Conservation (phyloP, 192 early-diverging fungal species). For the Backusella westeae region DNA sequence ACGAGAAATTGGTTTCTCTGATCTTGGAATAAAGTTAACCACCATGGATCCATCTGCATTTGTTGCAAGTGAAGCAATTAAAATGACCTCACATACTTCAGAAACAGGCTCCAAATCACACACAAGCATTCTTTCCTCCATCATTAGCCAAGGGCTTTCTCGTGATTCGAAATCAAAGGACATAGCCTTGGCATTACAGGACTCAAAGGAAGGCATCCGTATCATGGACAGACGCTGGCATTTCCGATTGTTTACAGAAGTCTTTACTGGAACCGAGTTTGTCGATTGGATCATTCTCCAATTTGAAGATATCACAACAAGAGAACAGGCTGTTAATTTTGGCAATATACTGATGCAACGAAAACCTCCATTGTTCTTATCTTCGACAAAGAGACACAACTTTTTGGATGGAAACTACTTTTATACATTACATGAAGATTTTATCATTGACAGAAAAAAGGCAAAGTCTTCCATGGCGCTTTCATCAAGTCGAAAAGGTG, state of each 20-base stretch:
- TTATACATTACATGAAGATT: constrained; percentile 68
- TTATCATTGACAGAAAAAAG: constrained; percentile 37
- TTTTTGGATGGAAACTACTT: constrained; percentile 92
- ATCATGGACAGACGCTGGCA: constrained; percentile 87
- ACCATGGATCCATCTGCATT: constrained; percentile 43
- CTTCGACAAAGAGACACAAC: constrained; percentile 55
- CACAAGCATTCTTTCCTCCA: constrained; percentile 17
- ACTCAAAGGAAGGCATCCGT: constrained; percentile 61
- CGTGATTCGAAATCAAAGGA: constrained; percentile 41
- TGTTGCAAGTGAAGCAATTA: constrained; percentile 23
- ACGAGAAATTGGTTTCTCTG: constrained; percentile 30
- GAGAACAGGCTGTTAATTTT: constrained; percentile 74
- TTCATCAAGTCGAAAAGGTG: constrained; percentile 16
- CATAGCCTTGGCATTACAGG: constrained; percentile 72
- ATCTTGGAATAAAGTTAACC: constrained; percentile 33
- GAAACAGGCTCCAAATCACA: background rate
- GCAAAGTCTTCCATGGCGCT: constrained; percentile 24
- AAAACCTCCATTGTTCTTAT: constrained; percentile 60
- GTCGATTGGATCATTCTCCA: constrained; percentile 86
- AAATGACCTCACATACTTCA: constrained; percentile 2
- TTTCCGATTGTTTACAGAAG: constrained; percentile 62
- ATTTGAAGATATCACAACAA: constrained; percentile 71
- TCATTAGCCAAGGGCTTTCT: constrained; percentile 10
- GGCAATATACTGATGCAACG: constrained; percentile 77
- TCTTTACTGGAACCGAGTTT: constrained; percentile 80